These are phyloP conservation scores for Boechera divaricarpa DNA, from an alignment of 345 rosid genomes.

Conservation along the genomic window DNA sequence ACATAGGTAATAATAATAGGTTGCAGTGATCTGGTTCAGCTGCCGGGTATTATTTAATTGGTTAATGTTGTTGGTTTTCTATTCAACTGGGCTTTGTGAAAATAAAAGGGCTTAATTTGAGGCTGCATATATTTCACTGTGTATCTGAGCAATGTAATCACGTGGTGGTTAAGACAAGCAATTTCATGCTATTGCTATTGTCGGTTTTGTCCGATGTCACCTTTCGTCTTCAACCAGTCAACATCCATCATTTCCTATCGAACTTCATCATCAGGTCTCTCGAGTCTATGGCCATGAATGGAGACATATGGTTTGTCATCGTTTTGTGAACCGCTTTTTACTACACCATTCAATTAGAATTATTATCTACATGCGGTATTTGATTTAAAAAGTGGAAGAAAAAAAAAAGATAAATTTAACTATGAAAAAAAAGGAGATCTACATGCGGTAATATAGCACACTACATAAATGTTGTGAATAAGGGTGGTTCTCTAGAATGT, in stretches of 20 bases:
- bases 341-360: not conserved
- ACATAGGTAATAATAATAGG: constrained; percentile 4
- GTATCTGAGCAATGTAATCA: not conserved
- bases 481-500: too few relatives aligned
- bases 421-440: not conserved
- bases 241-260: not conserved
- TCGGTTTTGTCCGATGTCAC: not conserved
- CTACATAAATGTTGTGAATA: too few relatives aligned
- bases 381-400: too few relatives aligned
- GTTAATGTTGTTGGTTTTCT: not conserved
- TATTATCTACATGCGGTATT: not conserved
- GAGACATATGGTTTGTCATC: not conserved
- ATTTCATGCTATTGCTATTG: constrained; percentile 1
- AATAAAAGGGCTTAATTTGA: not conserved
- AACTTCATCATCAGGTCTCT: not conserved
- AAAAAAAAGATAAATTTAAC: not conserved
- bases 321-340: not conserved
- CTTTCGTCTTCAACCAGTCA: not conserved
- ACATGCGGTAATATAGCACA: too few relatives aligned
- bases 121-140: not conserved
- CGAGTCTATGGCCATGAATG: not conserved
- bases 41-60: not conserved
- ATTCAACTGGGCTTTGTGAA: not conserved
- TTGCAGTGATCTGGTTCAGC: not conserved
- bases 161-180: constrained; percentile 8